Evolutionary conservation across 306 rosid species (phyloP).

Genomic region (Nissolia schottii): DNA sequence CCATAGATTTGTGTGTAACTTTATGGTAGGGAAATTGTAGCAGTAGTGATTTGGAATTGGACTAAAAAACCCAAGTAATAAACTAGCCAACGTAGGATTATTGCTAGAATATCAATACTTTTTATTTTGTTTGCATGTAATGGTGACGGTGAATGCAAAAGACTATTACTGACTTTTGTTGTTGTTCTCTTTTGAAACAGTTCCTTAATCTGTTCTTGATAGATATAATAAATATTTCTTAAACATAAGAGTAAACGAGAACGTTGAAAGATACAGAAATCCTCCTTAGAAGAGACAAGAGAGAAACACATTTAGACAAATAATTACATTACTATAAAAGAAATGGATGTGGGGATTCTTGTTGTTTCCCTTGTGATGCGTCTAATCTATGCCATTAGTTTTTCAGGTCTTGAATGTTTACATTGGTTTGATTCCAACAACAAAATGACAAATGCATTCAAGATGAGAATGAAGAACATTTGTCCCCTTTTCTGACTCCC

Average conservation of each 20-base stretch:
- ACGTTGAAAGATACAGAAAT: neutral
- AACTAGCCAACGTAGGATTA: neutral
- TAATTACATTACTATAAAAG: too few species aligned
- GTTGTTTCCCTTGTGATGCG: too few species aligned
- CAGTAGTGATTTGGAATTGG: neutral
- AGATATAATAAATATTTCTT: neutral
- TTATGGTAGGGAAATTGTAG: neutral
- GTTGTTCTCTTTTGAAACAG: neutral
- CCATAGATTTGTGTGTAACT: neutral
- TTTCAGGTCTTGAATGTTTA: neutral
- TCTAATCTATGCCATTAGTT: too few species aligned
- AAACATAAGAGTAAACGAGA: neutral
- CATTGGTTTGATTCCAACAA: neutral
- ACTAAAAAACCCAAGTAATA: too few species aligned
- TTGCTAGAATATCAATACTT: neutral
- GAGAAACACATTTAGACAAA: too few species aligned
- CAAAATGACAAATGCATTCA: neutral
- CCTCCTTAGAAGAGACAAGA: neutral
- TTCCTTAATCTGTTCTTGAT: neutral
- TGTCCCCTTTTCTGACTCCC: too few species aligned
- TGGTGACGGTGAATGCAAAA: neutral
- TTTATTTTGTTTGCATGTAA: neutral
- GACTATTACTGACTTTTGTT: neutral
- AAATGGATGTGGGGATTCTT: too few species aligned
- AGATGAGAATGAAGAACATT: too few species aligned